Evolutionary conservation across 2,329 filamentous ascomycete genomes (phyloP).

Genomic region (Pestalotiopsis sp.): DNA sequence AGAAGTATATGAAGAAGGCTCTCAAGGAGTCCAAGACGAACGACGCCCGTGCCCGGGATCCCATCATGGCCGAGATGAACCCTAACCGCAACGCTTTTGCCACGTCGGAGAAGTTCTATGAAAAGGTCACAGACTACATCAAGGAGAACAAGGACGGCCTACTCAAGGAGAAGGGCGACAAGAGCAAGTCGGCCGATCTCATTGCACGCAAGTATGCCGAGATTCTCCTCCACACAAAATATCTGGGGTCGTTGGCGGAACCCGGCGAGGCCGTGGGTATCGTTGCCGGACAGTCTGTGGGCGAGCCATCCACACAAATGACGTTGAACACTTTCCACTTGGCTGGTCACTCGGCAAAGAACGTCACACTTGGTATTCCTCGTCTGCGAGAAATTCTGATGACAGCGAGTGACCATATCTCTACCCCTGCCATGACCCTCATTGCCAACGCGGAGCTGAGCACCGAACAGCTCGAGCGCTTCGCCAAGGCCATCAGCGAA

Average conservation of each 20-base stretch:
- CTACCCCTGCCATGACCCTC: constrained; percentile 88
- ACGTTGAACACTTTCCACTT: constrained; percentile 99
- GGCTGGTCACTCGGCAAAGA: constrained; percentile 96
- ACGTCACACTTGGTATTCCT: constrained; percentile 97
- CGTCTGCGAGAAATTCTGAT: constrained; percentile 96
- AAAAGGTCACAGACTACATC: constrained; percentile 71
- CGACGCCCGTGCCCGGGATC: constrained; percentile 65
- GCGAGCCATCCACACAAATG: constrained; percentile 98
- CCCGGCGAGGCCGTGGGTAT: constrained; percentile 96
- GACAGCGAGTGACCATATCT: constrained; percentile 88
- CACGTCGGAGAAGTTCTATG: constrained; percentile 84
- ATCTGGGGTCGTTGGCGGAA: constrained; percentile 87
- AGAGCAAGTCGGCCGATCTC: constrained; percentile 27
- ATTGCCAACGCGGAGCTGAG: constrained; percentile 73
- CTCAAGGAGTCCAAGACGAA: constrained; percentile 68
- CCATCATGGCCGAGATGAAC: constrained; percentile 70
- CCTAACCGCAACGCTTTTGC: constrained; percentile 80
- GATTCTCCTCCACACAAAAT: constrained; percentile 85
- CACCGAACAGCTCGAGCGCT: constrained; percentile 68
- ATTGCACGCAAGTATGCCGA: constrained; percentile 70
- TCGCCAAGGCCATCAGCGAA: constrained; percentile 89
- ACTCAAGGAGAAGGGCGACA: constrained; percentile 50
- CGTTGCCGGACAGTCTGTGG: constrained; percentile 93
- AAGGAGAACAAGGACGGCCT: constrained; percentile 71
- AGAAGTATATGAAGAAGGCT: constrained; percentile 79